These are phyloP conservation scores for Beauveria asiatica DNA, from an alignment of 2,329 filamentous ascomycete species.

Conservation along the genomic window DNA sequence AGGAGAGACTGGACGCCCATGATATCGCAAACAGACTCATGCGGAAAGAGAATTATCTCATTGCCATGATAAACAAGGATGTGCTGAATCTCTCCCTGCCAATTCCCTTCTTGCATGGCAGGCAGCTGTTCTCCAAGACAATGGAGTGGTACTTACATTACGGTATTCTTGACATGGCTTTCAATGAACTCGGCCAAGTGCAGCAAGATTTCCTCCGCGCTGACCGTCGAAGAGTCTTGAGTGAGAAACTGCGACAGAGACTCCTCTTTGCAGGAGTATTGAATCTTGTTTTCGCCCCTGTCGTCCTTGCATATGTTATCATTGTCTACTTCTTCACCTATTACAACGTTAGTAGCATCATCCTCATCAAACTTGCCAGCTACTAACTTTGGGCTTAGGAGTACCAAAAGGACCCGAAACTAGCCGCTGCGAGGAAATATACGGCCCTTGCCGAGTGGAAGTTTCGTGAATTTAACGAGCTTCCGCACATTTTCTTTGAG, in stretches of 20 bases:
- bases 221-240: conserved; percentile 68
- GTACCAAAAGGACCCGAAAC: conserved; percentile 86
- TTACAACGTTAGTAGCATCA: conserved; percentile 62
- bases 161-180: conserved; percentile 87
- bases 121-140: conserved; percentile 79
- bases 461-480: conserved; percentile 95
- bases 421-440: conserved; percentile 75
- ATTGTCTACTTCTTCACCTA: conserved; percentile 91
- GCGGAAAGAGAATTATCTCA: conserved; percentile 94
- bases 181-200: conserved; percentile 82
- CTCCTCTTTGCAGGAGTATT: conserved; percentile 78
- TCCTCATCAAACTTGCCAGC: neutral
- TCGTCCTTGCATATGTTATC: conserved; percentile 77
- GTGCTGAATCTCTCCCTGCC: conserved; percentile 80
- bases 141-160: conserved; percentile 89
- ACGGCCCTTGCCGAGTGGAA: conserved; percentile 96
- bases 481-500: conserved; percentile 84
- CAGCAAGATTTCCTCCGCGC: conserved; percentile 79
- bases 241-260: conserved; percentile 65
- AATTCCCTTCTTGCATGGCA: conserved; percentile 69
- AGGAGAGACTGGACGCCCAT: conserved; percentile 89
- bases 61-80: conserved; percentile 96
- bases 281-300: conserved; percentile 78
- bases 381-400: conserved; percentile 44
- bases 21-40: conserved; percentile 96